phyloP scores from a whole-genome alignment of 2,329 filamentous ascomycete genomes.

The Fusarium sp. region DNA sequence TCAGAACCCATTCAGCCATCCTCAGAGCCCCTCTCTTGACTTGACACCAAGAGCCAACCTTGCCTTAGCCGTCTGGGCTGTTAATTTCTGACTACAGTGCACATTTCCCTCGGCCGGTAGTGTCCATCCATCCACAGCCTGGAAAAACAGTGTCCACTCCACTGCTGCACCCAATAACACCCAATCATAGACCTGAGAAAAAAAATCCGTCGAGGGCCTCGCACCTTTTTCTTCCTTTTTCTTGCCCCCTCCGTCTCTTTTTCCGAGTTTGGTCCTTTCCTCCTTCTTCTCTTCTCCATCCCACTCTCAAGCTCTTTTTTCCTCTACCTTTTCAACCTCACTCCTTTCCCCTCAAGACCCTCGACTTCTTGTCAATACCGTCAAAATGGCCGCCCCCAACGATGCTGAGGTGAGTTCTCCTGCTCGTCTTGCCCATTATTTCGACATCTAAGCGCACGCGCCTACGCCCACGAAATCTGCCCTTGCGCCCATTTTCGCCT shows the following conservation, averaged over 20 bases:
- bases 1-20: not conserved
- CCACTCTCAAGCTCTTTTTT: slow-evolving; percentile 49
- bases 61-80: slow-evolving; percentile 12
- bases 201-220: slow-evolving; percentile 56
- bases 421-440: slow-evolving; percentile 13
- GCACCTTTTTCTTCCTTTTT: slow-evolving; percentile 54
- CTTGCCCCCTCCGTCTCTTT: slow-evolving; percentile 51
- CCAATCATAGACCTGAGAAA: slow-evolving; percentile 57
- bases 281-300: slow-evolving; percentile 51
- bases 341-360: slow-evolving; percentile 50
- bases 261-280: slow-evolving; percentile 48
- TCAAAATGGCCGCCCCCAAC: slow-evolving; percentile 67
- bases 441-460: slow-evolving; percentile 40
- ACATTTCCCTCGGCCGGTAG: slow-evolving; percentile 35
- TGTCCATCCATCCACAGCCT: slow-evolving; percentile 43
- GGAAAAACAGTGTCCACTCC: slow-evolving; percentile 47
- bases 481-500: slow-evolving; percentile 51
- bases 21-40: slow-evolving; percentile 16
- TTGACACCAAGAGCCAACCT: slow-evolving; percentile 14
- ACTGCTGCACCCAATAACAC: slow-evolving; percentile 45
- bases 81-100: slow-evolving; percentile 20
- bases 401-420: slow-evolving; percentile 61
- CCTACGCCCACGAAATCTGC: slow-evolving; percentile 43
- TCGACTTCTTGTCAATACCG: slow-evolving; percentile 58
- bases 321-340: slow-evolving; percentile 45